These are phyloP conservation scores for Xerocomellus chrysenteron DNA, from an alignment of 768 basidiomycete species.

Conservation along the genomic window DNA sequence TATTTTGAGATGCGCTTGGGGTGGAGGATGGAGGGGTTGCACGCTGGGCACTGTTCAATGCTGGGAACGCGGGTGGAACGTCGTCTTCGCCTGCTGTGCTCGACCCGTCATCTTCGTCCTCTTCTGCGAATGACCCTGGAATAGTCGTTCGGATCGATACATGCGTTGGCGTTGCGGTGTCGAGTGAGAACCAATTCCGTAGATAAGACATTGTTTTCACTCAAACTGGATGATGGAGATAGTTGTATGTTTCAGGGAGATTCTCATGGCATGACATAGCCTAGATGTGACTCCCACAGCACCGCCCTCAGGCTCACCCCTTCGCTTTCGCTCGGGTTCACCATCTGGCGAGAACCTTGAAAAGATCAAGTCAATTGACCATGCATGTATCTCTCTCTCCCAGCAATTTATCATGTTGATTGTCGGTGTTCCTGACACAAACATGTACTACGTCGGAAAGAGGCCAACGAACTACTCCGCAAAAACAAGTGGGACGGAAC, in stretches of 20 bases:
- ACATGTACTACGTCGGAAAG: too few species aligned
- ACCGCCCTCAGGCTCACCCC: too few species aligned
- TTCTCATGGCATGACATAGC: too few species aligned
- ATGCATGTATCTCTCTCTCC: too few species aligned
- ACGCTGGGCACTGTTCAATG: conserved; percentile 69
- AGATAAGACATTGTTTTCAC: conserved; percentile 41
- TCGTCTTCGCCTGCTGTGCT: conserved; percentile 52
- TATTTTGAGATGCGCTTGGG: background rate
- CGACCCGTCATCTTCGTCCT: conserved; percentile 37
- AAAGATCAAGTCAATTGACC: too few species aligned
- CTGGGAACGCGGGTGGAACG: conserved; percentile 72
- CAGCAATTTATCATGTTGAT: too few species aligned
- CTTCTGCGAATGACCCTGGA: conserved; percentile 24
- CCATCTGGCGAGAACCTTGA: too few species aligned
- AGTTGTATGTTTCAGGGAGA: too few species aligned
- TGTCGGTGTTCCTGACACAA: too few species aligned
- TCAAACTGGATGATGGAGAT: background rate
- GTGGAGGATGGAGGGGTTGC: conserved; percentile 29
- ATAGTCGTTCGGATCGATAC: conserved; percentile 5
- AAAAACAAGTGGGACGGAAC: background rate
- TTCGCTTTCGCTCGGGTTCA: too few species aligned
- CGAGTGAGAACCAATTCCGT: conserved; percentile 53
- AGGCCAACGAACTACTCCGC: background rate
- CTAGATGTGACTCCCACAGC: too few species aligned
- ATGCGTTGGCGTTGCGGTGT: conserved; percentile 14